Base-by-base conservation (phyloP, 2,329 filamentous ascomycete species). In the Nothophoma quercina region DNA sequence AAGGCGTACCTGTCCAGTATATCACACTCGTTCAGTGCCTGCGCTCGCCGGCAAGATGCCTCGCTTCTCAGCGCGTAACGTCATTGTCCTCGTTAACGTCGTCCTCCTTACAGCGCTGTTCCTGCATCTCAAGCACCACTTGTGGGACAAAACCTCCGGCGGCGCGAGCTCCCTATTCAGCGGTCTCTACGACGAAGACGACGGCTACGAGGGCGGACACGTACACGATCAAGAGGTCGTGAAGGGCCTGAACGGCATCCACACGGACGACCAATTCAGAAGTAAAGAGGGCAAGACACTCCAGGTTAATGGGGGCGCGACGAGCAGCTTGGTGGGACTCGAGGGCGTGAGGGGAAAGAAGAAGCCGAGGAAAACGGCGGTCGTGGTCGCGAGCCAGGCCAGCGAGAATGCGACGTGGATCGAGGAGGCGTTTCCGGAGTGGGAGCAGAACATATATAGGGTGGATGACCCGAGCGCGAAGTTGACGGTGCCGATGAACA, bases 401-500 rank as follows among this genome's bases (percentile, higher is more conserved):
- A 59, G 56, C 2, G 73, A 77, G 32, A 65, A 77, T 35, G 68
- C 72, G n/a, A 70, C 67, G n/a, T 79, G 77, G 76, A 67, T 78
- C 16, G 54, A 64, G 4, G 57, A 65, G 29, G 67, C 70, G 35
- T 77, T 78, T 28, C 65, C 74, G 0, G 44, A 70, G 7, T 78
- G 74, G 72, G 64, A 72, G 47, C 72, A 74, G 57, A 63, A 70
- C 28, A 72, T 79, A 15, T 81, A 80, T 60, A 65, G 69, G 4
- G 77, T 78, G 1, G 76, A 81, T 50, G 71, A 77, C 51, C 56
- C 59, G 1, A 45, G 57, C 32, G 75, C 76, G 5, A 47, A 58
- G 21, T 63, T 79, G 18, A 77, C 69, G 0, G 76, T 81, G 9
- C 78, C 78, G 1, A 67, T 66, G 39, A 81, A 81, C 58, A 80